Evolutionary conservation across 2,329 filamentous ascomycete species (phyloP), one percentile per base, ranked within the genome.

Genomic region (Tolypocladium pustulatum): DNA sequence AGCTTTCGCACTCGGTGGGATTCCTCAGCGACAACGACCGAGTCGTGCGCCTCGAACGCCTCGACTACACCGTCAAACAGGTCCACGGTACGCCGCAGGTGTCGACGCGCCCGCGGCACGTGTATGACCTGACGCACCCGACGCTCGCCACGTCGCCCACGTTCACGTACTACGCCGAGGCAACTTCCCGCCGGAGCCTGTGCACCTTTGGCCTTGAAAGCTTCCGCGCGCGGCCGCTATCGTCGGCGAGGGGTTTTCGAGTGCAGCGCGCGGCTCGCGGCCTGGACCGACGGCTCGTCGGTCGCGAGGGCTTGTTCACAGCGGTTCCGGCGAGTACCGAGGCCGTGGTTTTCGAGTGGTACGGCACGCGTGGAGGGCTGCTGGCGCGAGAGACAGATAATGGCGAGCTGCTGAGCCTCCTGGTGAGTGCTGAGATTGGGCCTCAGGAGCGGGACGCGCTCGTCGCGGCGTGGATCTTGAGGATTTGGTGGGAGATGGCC

Each of bases 41-140:
- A 20, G 67, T 57, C 46, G 67, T 74, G 7, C 62, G 63, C 51
- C 58, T 74, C 40, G 64, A 69, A 55, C 67, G 70, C 9, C 61
- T 74, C n/a, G 68, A 73, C 57, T 61, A 66, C 57, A 58, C 59
- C 8, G 57, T 71, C 57, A 68, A 65, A 54, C 61, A 55, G n/a
- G 57, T 56, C 30, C 34, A 61, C 32, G 67, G 66, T 25, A 49
- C 57, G 22, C 67, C 71, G 2, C 63, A 67, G 32, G 59, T 69
- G 32, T 61, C 64, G 40, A 60, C 68, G 8, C 69, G 65, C 41
- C 65, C 68, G 38, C 67, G 68, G 17, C 71, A 71, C 58, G 63
- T 74, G 32, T 74, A 68, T 59, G 66, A 73, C 58, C 64, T 75
- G 56, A 69, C 67, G 58, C 72, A 73, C 55, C 69, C 70, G 0